These are phyloP conservation scores for Aspergillus chevalieri DNA, from an alignment of 2,329 filamentous ascomycete genomes.

Conservation along the genomic window DNA sequence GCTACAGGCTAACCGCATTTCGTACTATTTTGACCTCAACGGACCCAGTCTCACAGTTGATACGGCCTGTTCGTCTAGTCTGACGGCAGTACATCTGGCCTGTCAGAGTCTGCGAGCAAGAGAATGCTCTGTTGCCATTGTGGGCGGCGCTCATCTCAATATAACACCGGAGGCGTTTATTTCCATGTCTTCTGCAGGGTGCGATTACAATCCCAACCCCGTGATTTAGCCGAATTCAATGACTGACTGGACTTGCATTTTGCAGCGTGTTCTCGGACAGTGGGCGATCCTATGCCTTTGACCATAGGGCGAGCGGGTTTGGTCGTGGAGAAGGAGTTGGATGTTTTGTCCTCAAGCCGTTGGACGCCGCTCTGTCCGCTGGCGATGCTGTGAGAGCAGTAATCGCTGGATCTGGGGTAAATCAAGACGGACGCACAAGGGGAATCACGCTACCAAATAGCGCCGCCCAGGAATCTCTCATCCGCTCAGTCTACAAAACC, in stretches of 20 bases:
- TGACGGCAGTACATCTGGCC: constrained; percentile 23
- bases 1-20: constrained; percentile 22
- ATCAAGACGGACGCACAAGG: constrained; percentile 23
- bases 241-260: background rate
- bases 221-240: background rate
- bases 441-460: constrained; percentile 40
- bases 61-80: constrained; percentile 22
- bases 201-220: background rate
- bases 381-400: constrained; percentile 31
- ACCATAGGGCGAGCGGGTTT: constrained; percentile 22
- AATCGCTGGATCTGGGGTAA: constrained; percentile 32
- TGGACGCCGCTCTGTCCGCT: constrained; percentile 27
- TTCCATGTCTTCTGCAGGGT: constrained; percentile 22
- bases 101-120: constrained; percentile 19
- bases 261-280: constrained; percentile 19
- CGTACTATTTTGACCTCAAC: constrained; percentile 23
- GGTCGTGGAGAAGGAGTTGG: constrained; percentile 32
- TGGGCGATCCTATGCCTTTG: constrained; percentile 22
- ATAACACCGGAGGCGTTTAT: constrained; percentile 21
- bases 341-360: constrained; percentile 28
- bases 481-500: constrained; percentile 30
- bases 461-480: constrained; percentile 32
- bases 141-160: constrained; percentile 20
- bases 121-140: constrained; percentile 19
- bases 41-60: constrained; percentile 25